Evolutionary conservation across 306 rosid species (phyloP).

Genomic region (Parietaria judaica): DNA sequence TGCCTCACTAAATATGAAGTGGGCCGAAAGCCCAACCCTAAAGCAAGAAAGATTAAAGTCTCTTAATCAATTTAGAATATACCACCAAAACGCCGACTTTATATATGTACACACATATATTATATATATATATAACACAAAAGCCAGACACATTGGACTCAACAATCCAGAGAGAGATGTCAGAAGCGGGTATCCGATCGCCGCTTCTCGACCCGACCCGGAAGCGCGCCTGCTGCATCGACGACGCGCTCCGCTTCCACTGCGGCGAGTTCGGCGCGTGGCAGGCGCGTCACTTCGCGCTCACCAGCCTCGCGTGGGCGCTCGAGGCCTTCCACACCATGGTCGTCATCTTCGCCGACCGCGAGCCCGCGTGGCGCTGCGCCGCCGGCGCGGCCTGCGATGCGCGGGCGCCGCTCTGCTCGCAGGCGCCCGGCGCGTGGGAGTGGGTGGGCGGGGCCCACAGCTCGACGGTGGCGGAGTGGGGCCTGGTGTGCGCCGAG

Average conservation of each 20-base stretch:
- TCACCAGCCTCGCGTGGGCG: constrained; percentile 84
- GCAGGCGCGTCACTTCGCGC: constrained; percentile 72
- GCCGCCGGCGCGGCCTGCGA: constrained; percentile 28
- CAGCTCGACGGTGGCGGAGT: constrained; percentile 52
- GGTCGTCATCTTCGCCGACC: constrained; percentile 90
- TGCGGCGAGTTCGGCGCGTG: constrained; percentile 89
- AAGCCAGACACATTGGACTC: not conserved
- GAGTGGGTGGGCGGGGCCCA: constrained; percentile 46
- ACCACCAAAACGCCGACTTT: no score
- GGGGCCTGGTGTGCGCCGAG: constrained; percentile 68
- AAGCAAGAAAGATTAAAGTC: no score
- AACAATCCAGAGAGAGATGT: not conserved
- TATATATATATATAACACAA: not conserved
- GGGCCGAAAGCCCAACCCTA: no score
- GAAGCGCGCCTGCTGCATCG: constrained; percentile 47
- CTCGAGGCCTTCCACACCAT: constrained; percentile 88
- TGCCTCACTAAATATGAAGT: no score
- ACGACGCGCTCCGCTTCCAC: constrained; percentile 56
- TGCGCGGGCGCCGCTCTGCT: constrained; percentile 30
- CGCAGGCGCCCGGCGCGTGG: constrained; percentile 50
- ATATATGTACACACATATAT: no score
- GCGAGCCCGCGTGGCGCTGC: constrained; percentile 60
- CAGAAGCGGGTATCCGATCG: constrained; percentile 12
- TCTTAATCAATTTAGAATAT: no score
- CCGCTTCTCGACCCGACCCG: constrained; percentile 29